Base-by-base conservation (phyloP, 106 monocot species). In the Chionographis japonica region DNA sequence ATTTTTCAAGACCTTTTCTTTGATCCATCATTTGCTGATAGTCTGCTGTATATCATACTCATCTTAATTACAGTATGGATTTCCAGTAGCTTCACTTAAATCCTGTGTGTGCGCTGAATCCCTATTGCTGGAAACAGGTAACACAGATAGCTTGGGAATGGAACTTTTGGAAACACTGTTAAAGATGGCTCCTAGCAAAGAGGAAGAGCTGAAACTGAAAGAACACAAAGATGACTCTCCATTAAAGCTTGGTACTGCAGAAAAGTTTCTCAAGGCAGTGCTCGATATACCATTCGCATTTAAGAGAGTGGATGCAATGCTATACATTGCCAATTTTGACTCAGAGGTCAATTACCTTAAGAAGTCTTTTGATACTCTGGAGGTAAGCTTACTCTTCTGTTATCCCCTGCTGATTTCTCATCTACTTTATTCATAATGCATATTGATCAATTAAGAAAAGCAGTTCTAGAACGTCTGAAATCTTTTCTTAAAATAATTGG, bases 101-200 rank as follows among this genome's bases (percentile, higher is more conserved):
- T 42, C 4, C 7, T 17, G n/a, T n/a, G 16, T 62, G 7, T 17
- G 14, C 42, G 40, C 8, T 15, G 56, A 54, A 37, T 36, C 3
- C 0, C 41, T 72, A 52, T 41, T 61, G 57, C n/a, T 66, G 51
- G 40, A 60, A 46, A 62, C 88, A 88, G 88, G 88, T 52, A 88
- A 84, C 67, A 65, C 69, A 20, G 76, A 89, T 54, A 71, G 73
- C 76, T 52, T 89, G 59, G 85, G 81, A 1, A 67, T 53, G 67
- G 88, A 89, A 38, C 76, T 89, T n/a, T 50, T 89, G 73, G 88
- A 89, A 62, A 88, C 84, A 50, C 62, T 88, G 12, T 70, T 84
- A 27, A 88, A 78, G 72, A 88, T 88, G 88, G 84, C 75, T 12
- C 84, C 84, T 65, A 88, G 50, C 70, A 79, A 76, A 70, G 88